Evolutionary conservation across 2,329 filamentous ascomycete genomes (phyloP).

Genomic region (Tetracladium maxilliforme): DNA sequence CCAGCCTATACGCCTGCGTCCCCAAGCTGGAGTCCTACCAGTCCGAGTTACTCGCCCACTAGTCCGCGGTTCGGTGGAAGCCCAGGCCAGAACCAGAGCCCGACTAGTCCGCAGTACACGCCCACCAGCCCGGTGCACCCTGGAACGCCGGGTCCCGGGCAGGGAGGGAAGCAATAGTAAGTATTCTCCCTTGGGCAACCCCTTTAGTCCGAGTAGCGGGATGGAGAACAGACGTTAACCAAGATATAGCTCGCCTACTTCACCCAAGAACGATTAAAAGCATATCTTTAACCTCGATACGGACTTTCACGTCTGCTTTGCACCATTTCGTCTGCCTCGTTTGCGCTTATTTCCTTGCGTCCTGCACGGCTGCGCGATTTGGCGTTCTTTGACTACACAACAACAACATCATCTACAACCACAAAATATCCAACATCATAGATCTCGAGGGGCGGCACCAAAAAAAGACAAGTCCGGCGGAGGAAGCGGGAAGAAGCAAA

Average conservation of each 20-base stretch:
- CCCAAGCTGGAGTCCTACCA: conserved; percentile 18
- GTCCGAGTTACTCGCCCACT: conserved; percentile 10
- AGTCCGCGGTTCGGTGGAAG: conserved; percentile 8
- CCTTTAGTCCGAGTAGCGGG: too few species aligned
- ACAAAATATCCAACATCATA: conserved; percentile 1
- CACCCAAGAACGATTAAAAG: conserved; percentile 21
- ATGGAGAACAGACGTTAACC: not conserved
- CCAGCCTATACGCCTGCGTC: conserved; percentile 32
- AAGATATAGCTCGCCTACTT: conserved; percentile 19
- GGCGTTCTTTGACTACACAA: conserved; percentile 1
- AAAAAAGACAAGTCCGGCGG: too few species aligned
- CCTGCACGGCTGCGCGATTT: conserved; percentile 2
- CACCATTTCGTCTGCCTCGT: conserved; percentile 2
- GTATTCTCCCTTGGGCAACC: conserved; percentile 23
- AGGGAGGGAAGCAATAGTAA: too few species aligned
- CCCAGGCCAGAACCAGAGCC: conserved; percentile 5
- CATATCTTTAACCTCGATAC: conserved; percentile 4
- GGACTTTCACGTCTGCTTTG: conserved; percentile 2
- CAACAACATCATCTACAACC: conserved; percentile 1
- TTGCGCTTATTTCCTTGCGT: conserved; percentile 1
- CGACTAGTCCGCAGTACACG: conserved; percentile 14
- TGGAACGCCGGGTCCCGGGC: conserved; percentile 9
- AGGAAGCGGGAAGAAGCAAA: too few species aligned
- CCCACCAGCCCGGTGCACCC: conserved; percentile 11
- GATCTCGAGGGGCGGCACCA: conserved; percentile 1